These are phyloP conservation scores for Diplodia seriata DNA, from an alignment of 2,329 filamentous ascomycete species.

Conservation along the genomic window DNA sequence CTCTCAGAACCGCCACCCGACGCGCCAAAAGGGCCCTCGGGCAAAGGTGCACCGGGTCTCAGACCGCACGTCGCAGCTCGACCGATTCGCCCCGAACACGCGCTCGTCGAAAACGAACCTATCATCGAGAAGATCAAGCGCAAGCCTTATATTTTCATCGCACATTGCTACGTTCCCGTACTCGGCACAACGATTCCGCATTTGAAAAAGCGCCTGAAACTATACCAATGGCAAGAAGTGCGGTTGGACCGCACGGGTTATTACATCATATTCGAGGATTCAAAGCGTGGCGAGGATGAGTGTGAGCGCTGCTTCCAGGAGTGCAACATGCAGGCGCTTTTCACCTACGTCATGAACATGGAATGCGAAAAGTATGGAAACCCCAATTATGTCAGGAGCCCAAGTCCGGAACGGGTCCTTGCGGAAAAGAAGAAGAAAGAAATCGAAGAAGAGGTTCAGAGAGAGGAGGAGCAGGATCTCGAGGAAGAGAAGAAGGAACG, in stretches of 20 bases:
- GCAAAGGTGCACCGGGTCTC: slow-evolving; percentile 51
- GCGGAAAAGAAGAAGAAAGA: slow-evolving; percentile 64
- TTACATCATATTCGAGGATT: slow-evolving; percentile 88
- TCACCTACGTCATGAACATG: slow-evolving; percentile 94
- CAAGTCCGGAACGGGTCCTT: slow-evolving; percentile 58
- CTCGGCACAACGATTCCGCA: slow-evolving; percentile 85
- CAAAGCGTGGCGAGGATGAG: slow-evolving; percentile 76
- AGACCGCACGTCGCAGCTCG: slow-evolving; percentile 39
- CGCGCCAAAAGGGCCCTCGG: slow-evolving; percentile 84
- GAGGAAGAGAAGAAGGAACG: slow-evolving; percentile 90
- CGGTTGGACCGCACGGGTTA: slow-evolving; percentile 86
- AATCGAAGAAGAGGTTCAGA: slow-evolving; percentile 68
- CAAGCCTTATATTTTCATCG: slow-evolving; percentile 89
- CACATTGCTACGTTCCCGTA: slow-evolving; percentile 85
- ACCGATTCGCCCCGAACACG: slow-evolving; percentile 53
- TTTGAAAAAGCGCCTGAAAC: slow-evolving; percentile 86
- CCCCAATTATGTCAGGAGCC: slow-evolving; percentile 65
- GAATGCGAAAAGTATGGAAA: slow-evolving; percentile 76
- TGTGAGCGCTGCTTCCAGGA: slow-evolving; percentile 79
- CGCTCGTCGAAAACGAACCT: slow-evolving; percentile 69
- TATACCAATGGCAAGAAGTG: slow-evolving; percentile 81
- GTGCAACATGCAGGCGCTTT: slow-evolving; percentile 82
- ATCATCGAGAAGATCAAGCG: slow-evolving; percentile 74
- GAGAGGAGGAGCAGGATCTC: slow-evolving; percentile 79
- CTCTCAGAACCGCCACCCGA: slow-evolving; percentile 70